These are phyloP conservation scores for Bjerkandera adusta DNA, from an alignment of 1,284 basidiomycete genomes.

Conservation along the genomic window DNA sequence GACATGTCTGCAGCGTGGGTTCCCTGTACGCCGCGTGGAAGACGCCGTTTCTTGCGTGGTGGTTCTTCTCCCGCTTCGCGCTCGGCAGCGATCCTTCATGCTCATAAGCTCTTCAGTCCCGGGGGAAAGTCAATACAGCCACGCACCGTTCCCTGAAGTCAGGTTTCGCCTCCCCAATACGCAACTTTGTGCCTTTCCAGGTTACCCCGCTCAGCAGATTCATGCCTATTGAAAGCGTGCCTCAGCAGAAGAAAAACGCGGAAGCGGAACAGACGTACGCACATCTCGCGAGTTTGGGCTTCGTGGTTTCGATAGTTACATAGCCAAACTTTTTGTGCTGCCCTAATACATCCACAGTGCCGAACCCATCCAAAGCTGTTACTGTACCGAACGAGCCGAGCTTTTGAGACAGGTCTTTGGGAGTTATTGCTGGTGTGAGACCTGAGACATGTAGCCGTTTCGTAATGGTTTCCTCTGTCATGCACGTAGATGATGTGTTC, in stretches of 20 bases:
- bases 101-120: neutral
- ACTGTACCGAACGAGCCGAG: slow-evolving; percentile 68
- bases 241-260: slow-evolving; percentile 7
- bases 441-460: slow-evolving; percentile 76
- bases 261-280: slow-evolving; percentile 25
- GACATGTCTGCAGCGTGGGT: slow-evolving; percentile 58
- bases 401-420: slow-evolving; percentile 54
- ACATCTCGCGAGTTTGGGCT: slow-evolving; percentile 63
- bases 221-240: slow-evolving; percentile 47
- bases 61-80: slow-evolving; percentile 26
- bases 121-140: slow-evolving; percentile 2
- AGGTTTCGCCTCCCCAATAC: slow-evolving; percentile 77
- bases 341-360: slow-evolving; percentile 59
- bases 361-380: slow-evolving; percentile 67
- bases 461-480: slow-evolving; percentile 40
- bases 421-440: slow-evolving; percentile 60
- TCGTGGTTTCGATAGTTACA: slow-evolving; percentile 67
- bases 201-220: slow-evolving; percentile 74
- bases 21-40: slow-evolving; percentile 35
- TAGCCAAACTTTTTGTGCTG: slow-evolving; percentile 68
- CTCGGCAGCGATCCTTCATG: slow-evolving; percentile 37
- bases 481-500: slow-evolving; percentile 2
- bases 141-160: slow-evolving; percentile 63
- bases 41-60: slow-evolving; percentile 34
- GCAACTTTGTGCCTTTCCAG: slow-evolving; percentile 80